phyloP scores from a whole-genome alignment of 2,329 filamentous ascomycete species.

The Fusarium multiceps region DNA sequence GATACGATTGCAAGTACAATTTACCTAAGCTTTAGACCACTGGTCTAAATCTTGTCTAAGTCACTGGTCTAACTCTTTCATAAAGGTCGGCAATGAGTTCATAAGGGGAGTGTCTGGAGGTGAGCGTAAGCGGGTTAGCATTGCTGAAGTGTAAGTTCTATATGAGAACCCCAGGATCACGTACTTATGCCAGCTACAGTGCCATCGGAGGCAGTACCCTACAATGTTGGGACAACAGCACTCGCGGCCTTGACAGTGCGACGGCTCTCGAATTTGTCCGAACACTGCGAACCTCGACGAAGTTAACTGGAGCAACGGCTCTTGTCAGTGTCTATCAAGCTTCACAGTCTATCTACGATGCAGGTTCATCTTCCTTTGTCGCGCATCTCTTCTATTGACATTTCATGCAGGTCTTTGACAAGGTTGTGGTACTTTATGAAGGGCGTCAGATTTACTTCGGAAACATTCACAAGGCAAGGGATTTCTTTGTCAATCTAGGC shows the following conservation, averaged over 20 bases:
- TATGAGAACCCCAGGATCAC: fast-evolving
- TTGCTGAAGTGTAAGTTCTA: conserved; percentile 44
- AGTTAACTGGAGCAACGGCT: conserved; percentile 67
- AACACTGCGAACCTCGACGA: conserved; percentile 68
- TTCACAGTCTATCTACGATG: conserved; percentile 51
- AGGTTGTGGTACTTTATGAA: conserved; percentile 74
- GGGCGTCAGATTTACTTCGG: conserved; percentile 70
- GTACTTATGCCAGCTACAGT: not conserved
- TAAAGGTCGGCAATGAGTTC: conserved; percentile 77
- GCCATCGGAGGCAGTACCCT: conserved; percentile 35
- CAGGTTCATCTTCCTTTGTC: fast-evolving
- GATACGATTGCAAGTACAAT: conserved; percentile 61
- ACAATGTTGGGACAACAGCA: conserved; percentile 79
- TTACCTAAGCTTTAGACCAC: fast-evolving
- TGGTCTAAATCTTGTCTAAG: not conserved
- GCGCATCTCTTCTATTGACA: no score
- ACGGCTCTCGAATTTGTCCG: conserved; percentile 74
- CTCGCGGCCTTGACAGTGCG: conserved; percentile 71
- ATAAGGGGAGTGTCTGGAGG: conserved; percentile 68
- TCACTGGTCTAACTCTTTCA: not conserved
- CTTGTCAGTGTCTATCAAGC: conserved; percentile 75
- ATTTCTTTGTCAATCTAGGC: conserved; percentile 55
- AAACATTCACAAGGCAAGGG: conserved; percentile 34
- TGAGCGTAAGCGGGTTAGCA: conserved; percentile 58
- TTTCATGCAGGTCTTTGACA: conserved; percentile 66